Conservation (phyloP, 1,139 yeast species). For the Hemisphaericaspora xylofermentans region DNA sequence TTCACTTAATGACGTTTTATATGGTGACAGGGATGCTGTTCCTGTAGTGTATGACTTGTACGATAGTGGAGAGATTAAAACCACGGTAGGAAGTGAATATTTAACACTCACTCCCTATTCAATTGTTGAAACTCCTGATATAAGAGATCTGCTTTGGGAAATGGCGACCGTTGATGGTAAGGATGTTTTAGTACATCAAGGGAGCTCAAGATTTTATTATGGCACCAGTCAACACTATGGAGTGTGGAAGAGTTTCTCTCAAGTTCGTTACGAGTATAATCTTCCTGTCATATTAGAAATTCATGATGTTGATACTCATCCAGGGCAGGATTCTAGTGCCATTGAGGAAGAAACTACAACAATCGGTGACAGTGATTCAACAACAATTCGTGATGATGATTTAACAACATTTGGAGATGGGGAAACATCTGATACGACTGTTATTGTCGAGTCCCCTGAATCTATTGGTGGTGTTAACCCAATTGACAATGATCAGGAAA, state of each 20-base stretch:
- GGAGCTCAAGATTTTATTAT: slow-evolving; percentile 1
- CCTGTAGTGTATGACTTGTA: background rate
- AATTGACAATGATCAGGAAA: background rate
- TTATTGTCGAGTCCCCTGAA: background rate
- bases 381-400: background rate
- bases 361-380: background rate
- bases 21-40: background rate
- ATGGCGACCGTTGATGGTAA: background rate
- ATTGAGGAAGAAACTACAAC: background rate
- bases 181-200: slow-evolving; percentile 1
- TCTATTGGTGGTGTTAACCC: background rate
- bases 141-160: background rate
- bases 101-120: background rate
- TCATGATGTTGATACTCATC: background rate
- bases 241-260: slow-evolving; percentile 1
- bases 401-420: background rate
- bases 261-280: background rate
- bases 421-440: background rate
- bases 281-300: background rate
- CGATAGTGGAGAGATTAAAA: slow-evolving; percentile 2
- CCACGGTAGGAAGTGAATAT: background rate
- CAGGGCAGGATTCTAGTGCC: background rate
- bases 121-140: background rate
- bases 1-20: background rate
- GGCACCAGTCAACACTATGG: background rate